phyloP scores from a whole-genome alignment of 1,284 basidiomycete genomes.

The Salmacisia buchloeana region DNA sequence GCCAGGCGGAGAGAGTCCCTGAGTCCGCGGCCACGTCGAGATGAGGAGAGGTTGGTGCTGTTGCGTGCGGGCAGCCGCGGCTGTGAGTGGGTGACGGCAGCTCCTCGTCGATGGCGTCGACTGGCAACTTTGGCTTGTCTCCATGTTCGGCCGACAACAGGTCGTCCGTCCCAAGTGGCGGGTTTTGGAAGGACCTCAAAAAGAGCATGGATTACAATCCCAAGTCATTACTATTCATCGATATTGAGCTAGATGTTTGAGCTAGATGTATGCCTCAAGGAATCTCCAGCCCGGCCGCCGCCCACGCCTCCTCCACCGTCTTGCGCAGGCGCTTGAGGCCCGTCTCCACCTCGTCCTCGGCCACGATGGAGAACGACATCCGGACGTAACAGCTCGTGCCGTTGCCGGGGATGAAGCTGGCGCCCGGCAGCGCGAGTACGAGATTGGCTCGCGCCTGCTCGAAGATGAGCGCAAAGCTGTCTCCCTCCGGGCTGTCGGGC shows the following conservation, averaged over 20 bases:
- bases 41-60: no score
- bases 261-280: background rate
- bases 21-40: no score
- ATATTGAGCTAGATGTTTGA: background rate
- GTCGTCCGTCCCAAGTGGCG: no score
- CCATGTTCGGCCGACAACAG: no score
- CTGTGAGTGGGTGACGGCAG: no score
- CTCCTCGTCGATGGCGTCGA: no score
- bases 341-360: slow-evolving; percentile 35
- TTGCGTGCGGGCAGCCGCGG: no score
- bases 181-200: no score
- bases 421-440: slow-evolving; percentile 73
- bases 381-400: slow-evolving; percentile 38
- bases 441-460: slow-evolving; percentile 73
- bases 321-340: slow-evolving; percentile 32
- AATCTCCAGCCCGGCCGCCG: slow-evolving; percentile 22
- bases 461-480: slow-evolving; percentile 71
- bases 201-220: no score
- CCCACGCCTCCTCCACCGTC: slow-evolving; percentile 39
- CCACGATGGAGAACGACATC: slow-evolving; percentile 41
- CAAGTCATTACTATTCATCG: no score
- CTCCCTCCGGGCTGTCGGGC: slow-evolving; percentile 52
- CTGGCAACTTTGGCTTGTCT: no score
- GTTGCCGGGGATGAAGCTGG: slow-evolving; percentile 54
- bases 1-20: no score